Evolutionary conservation across 306 rosid genomes (phyloP).

Genomic region (Vicia sativa): DNA sequence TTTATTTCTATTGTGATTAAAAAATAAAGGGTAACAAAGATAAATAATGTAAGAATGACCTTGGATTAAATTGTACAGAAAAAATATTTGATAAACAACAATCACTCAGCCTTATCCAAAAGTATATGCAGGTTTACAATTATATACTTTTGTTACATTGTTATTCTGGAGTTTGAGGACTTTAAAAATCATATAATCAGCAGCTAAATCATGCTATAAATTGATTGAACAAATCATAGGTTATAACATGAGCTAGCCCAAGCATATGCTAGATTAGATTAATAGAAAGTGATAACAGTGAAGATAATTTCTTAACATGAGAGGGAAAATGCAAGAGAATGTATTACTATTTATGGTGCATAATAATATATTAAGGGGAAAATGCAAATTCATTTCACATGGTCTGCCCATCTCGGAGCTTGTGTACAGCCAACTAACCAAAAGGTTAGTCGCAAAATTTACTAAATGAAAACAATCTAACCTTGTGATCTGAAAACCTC

Average conservation of each 20-base stretch:
- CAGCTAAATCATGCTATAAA: constrained; percentile 4
- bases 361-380: constrained; percentile 4
- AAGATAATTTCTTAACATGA: neutral
- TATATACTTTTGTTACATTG: neutral
- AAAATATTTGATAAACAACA: neutral
- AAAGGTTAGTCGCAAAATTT: constrained; percentile 9
- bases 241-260: constrained; percentile 11
- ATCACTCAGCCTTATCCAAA: constrained; percentile 7
- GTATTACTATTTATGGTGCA: constrained; percentile 15
- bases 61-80: neutral
- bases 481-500: constrained; percentile 77
- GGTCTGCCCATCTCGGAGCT: constrained; percentile 18
- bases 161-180: constrained; percentile 5
- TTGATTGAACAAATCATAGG: neutral
- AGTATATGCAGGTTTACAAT: neutral
- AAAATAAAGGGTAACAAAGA: neutral
- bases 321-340: neutral
- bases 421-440: constrained; percentile 1
- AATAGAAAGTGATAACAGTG: constrained; percentile 4
- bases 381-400: constrained; percentile 15
- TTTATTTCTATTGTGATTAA: neutral
- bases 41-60: constrained; percentile 11
- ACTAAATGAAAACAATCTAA: constrained; percentile 35
- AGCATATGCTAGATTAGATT: constrained; percentile 14
- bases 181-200: neutral